phyloP scores from a whole-genome alignment of 2,329 filamentous ascomycete species.

The Calonectria naviculata region DNA sequence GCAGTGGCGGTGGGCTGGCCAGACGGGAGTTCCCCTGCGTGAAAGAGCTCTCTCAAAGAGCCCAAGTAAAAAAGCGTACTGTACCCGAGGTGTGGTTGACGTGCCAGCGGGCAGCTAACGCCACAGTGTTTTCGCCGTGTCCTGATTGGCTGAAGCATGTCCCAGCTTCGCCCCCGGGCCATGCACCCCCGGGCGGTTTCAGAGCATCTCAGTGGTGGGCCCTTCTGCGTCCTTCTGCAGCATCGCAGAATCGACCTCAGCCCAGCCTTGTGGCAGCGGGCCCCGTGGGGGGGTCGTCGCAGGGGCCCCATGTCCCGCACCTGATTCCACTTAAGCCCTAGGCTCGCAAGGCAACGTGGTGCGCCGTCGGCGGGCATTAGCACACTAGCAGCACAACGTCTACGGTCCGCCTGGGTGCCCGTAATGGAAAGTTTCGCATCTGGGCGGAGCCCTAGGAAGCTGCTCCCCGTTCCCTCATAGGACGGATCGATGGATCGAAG shows the following conservation, averaged over 20 bases:
- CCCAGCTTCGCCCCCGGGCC: constrained; percentile 8
- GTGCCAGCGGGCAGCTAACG: background rate
- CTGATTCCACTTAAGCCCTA: constrained; percentile 17
- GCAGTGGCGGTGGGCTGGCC: background rate
- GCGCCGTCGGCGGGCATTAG: constrained; percentile 9
- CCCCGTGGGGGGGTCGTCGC: background rate
- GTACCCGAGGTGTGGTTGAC: background rate
- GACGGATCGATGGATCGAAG: background rate
- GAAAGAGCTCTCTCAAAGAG: background rate
- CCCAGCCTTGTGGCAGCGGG: constrained; percentile 20
- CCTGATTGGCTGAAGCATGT: constrained; percentile 5
- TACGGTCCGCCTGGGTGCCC: background rate
- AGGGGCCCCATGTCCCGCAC: background rate
- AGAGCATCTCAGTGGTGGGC: constrained; percentile 13
- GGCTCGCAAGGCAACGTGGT: constrained; percentile 19
- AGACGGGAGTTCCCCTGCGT: background rate
- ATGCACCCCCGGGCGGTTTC: constrained; percentile 9
- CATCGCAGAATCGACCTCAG: constrained; percentile 2
- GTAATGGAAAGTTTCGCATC: background rate
- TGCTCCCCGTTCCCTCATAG: background rate
- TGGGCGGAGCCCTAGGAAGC: background rate
- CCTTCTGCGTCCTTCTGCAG: background rate
- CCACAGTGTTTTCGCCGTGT: background rate
- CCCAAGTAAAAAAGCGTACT: too few species aligned
- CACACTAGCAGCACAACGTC: constrained; percentile 5